A percentile compares a stretch with the other conserved stretches of the same genome.
These are phyloP conservation scores for Umbelopsis sp. DNA, from an alignment of 192 early-diverging fungal genomes.

Conservation along the genomic window DNA sequence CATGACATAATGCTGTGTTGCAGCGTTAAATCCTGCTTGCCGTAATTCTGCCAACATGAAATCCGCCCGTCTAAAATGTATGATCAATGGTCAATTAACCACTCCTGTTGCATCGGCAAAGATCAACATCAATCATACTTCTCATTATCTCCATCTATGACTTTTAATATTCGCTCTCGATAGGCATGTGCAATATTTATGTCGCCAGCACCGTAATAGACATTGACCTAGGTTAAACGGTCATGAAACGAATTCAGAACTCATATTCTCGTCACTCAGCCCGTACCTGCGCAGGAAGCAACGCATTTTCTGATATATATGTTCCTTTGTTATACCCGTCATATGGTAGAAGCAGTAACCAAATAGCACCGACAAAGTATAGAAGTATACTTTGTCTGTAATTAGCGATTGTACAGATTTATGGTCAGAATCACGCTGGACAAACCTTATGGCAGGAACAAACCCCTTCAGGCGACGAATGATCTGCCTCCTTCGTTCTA, in stretches of 20 bases:
- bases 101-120: background rate
- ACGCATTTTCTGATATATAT: slow-evolving; percentile 80
- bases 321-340: slow-evolving; percentile 63
- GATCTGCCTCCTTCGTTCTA: background rate
- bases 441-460: slow-evolving; percentile 8
- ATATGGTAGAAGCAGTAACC: slow-evolving; percentile 68
- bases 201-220: slow-evolving; percentile 50
- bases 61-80: slow-evolving; percentile 43
- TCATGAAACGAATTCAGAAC: background rate
- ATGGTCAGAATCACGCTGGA: background rate
- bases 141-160: slow-evolving; percentile 36
- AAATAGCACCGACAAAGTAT: slow-evolving; percentile 58
- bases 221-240: slow-evolving; percentile 47
- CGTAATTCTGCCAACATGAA: slow-evolving; percentile 55
- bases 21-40: slow-evolving; percentile 54
- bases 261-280: background rate
- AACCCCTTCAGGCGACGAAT: background rate
- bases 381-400: slow-evolving; percentile 51
- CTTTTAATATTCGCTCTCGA: slow-evolving; percentile 38
- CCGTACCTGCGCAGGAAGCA: slow-evolving; percentile 69
- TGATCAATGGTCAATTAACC: background rate
- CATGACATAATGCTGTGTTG: slow-evolving; percentile 52
- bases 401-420: too few species aligned
- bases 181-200: slow-evolving; percentile 47
- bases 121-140: slow-evolving; percentile 32